These are phyloP conservation scores for Solanum appendiculatum DNA, from an alignment of 257 asterid genomes.

Conservation along the genomic window DNA sequence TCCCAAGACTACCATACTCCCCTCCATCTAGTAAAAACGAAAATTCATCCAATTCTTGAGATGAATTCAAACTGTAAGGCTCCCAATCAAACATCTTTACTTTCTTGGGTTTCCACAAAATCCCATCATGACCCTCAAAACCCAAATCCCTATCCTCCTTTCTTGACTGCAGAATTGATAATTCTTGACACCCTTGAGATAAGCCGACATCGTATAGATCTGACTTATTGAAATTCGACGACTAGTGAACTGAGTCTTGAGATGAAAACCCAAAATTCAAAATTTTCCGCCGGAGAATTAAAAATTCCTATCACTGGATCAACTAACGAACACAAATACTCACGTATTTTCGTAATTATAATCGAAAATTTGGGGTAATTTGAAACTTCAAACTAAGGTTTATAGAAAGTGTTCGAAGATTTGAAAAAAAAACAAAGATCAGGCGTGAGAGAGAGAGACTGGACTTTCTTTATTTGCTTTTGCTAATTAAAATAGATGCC, in stretches of 20 bases:
- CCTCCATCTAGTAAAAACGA: slow-evolving; percentile 8
- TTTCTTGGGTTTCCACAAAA: slow-evolving; percentile 31
- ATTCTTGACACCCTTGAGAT: slow-evolving; percentile 21
- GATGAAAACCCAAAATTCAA: slow-evolving; percentile 42
- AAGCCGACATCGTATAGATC: slow-evolving; percentile 22
- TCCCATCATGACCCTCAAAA: slow-evolving; percentile 33
- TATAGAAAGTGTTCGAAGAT: neutral
- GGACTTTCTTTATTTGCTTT: neutral
- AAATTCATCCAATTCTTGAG: slow-evolving; percentile 41
- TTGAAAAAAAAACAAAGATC: slow-evolving; percentile 17
- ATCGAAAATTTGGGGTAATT: neutral
- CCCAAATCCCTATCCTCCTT: slow-evolving; percentile 18
- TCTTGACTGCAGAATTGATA: slow-evolving; percentile 20
- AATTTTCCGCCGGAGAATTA: slow-evolving; percentile 2
- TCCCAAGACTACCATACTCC: neutral
- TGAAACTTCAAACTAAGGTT: slow-evolving; percentile 1
- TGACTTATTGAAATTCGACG: slow-evolving; percentile 12
- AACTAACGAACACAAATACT: neutral
- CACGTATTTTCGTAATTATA: neutral
- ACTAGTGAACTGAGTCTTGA: slow-evolving; percentile 40
- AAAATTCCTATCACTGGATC: neutral
- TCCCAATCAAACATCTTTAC: slow-evolving; percentile 31
- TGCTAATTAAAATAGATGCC: neutral
- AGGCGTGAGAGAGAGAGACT: neutral
- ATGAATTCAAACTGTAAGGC: too few relatives aligned